These are phyloP conservation scores for Strobilomyces echinocephalus DNA, from an alignment of 768 basidiomycete genomes.

Conservation along the genomic window DNA sequence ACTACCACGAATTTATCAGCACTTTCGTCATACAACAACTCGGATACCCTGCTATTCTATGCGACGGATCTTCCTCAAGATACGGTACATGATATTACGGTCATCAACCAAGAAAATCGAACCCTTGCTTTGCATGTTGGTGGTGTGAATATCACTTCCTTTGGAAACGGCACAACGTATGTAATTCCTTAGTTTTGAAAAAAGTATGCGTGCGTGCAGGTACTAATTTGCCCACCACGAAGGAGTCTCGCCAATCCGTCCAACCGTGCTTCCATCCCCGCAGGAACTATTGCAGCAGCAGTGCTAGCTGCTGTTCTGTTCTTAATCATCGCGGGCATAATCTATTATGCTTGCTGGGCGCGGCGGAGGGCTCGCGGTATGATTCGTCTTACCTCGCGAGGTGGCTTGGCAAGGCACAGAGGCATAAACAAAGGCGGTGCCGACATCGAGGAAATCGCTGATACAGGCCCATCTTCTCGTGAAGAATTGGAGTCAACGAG, in stretches of 20 bases:
- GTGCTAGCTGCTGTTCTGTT: constrained; percentile 53
- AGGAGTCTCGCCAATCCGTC: constrained; percentile 17
- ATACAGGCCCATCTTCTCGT: constrained; percentile 8
- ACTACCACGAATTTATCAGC: constrained; percentile 45
- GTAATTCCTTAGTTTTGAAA: constrained; percentile 2
- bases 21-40: constrained; percentile 47
- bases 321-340: constrained; percentile 39
- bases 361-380: constrained; percentile 42
- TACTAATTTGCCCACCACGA: constrained; percentile 6
- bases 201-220: neutral
- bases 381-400: constrained; percentile 1
- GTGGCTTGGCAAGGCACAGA: neutral
- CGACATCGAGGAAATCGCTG: constrained; percentile 11
- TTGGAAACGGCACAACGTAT: constrained; percentile 33
- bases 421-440: neutral
- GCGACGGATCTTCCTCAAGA: constrained; percentile 54
- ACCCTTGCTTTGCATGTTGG: constrained; percentile 46
- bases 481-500: constrained; percentile 26
- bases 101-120: constrained; percentile 53
- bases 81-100: constrained; percentile 43
- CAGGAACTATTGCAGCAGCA: constrained; percentile 65
- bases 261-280: constrained; percentile 29
- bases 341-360: constrained; percentile 44
- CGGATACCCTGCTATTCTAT: constrained; percentile 57
- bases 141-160: constrained; percentile 47